Base-by-base conservation (phyloP, 2,329 filamentous ascomycete species). In the Cytospora schulzeri region DNA sequence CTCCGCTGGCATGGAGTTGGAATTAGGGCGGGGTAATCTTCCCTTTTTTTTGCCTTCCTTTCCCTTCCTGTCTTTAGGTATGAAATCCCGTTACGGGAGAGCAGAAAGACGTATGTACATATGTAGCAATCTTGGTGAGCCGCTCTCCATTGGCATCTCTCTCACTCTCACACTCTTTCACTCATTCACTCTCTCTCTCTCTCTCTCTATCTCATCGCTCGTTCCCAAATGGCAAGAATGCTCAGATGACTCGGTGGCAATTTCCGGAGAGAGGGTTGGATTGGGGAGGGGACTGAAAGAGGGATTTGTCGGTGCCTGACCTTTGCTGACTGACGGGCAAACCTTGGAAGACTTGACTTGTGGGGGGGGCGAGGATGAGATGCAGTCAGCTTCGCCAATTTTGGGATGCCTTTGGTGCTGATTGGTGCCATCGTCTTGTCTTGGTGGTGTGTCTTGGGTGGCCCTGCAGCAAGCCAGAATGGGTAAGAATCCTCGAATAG, bases 191-290 rank as follows among this genome's bases (percentile, higher is more conserved):
- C n/a, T n/a, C n/a, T n/a, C n/a, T n/a, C n/a, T n/a, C n/a, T n/a
- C n/a, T n/a, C n/a, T n/a, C n/a, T n/a, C n/a, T n/a, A n/a, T n/a
- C n/a, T n/a, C n/a, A n/a, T n/a, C n/a, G n/a, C n/a, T n/a, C n/a
- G n/a, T n/a, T n/a, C n/a, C n/a, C n/a, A n/a, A 31, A 31, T 9
- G 29, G 29, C 29, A 31, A n/a, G n/a, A 19, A 15, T 35, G 45
- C 35, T 54, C 52, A 38, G 52, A 33, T 62, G 60, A 62, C 60
- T 22, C 38, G 22, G 60, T 62, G 60, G 60, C 60, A 28, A 28
- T n/a, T 56, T 56, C 60, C 60, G 31, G 24, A 22, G n/a, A n/a
- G n/a, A n/a, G 48, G 60, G 15, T 41, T 22, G 52, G 33, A 62
- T 56, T 56, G 59, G 59, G 15, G 22, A 15, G 31, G 26, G 15